These are phyloP conservation scores for Lachnellula suecica DNA, from an alignment of 2,329 filamentous ascomycete genomes.

Conservation along the genomic window DNA sequence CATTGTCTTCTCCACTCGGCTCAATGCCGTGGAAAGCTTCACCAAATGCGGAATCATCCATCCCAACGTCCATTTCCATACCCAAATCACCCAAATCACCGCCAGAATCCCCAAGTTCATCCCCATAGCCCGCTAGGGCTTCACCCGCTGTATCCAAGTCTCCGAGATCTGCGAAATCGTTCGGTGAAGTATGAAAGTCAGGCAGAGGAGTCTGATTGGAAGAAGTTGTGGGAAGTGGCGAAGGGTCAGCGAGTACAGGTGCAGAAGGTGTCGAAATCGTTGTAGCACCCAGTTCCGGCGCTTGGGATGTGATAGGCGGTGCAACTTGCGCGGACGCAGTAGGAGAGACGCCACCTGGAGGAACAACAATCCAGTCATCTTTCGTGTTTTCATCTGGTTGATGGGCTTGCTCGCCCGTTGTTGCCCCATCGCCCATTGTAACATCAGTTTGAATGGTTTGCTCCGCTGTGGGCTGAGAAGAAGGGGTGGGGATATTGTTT, in stretches of 20 bases:
- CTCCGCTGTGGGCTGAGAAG: slow-evolving; percentile 39
- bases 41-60: slow-evolving; percentile 80
- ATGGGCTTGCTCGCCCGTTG: slow-evolving; percentile 19
- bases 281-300: slow-evolving; percentile 3
- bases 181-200: slow-evolving; percentile 41
- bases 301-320: slow-evolving; percentile 15
- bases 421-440: slow-evolving; percentile 12
- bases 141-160: slow-evolving; percentile 72
- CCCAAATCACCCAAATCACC: slow-evolving; percentile 49
- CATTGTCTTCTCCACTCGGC: slow-evolving; percentile 17
- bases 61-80: slow-evolving; percentile 61
- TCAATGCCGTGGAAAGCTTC: slow-evolving; percentile 73
- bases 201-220: slow-evolving; percentile 24
- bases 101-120: slow-evolving; percentile 46
- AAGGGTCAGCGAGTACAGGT: slow-evolving; percentile 6
- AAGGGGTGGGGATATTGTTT: slow-evolving; percentile 42
- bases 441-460: slow-evolving; percentile 13
- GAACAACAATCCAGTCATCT: slow-evolving; percentile 75
- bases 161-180: slow-evolving; percentile 63
- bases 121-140: slow-evolving; percentile 65
- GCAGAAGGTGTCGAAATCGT: slow-evolving; percentile 7
- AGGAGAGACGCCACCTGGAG: slow-evolving; percentile 54
- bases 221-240: slow-evolving; percentile 10
- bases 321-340: slow-evolving; percentile 18
- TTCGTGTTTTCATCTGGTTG: slow-evolving; percentile 43